Conservation (phyloP, 139 green algal genomes). For the Chlorella sp. region DNA sequence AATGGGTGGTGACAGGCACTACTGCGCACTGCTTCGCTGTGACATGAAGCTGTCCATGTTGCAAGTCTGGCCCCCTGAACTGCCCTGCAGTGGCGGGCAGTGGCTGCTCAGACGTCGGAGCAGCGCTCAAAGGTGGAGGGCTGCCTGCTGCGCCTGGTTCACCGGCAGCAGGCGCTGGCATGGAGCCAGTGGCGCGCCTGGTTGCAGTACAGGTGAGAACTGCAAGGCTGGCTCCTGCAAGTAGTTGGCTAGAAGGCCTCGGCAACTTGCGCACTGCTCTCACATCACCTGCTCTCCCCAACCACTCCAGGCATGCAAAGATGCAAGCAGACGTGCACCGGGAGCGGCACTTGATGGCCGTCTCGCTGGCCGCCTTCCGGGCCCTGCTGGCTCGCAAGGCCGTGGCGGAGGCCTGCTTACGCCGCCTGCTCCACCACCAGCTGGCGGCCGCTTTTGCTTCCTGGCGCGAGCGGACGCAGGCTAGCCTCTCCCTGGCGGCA, state of each 20-base stretch:
- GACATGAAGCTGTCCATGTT: too few species aligned
- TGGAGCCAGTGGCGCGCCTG: conserved; percentile 11
- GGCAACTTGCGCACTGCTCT: too few species aligned
- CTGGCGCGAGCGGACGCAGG: conserved; percentile 7
- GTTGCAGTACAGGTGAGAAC: neutral
- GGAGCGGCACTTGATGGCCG: neutral
- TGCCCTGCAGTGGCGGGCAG: neutral
- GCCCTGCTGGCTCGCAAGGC: neutral
- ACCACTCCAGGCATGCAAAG: neutral
- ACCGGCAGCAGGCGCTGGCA: conserved; percentile 17
- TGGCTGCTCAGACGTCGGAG: neutral
- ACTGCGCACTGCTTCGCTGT: too few species aligned
- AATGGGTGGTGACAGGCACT: neutral
- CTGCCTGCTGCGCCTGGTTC: conserved; percentile 21
- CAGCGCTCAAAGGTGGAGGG: neutral
- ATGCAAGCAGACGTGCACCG: neutral
- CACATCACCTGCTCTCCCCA: too few species aligned
- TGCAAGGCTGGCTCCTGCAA: neutral
- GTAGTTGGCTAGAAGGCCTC: too few species aligned
- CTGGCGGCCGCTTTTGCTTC: conserved; percentile 25
- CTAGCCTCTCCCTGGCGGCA: neutral
- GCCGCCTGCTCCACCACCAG: conserved; percentile 25
- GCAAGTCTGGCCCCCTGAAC: too few species aligned
- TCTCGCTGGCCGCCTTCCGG: neutral
- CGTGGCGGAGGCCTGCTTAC: neutral